Conservation (phyloP, 169 alveolate species). For the Plasmodium gonderi region DNA sequence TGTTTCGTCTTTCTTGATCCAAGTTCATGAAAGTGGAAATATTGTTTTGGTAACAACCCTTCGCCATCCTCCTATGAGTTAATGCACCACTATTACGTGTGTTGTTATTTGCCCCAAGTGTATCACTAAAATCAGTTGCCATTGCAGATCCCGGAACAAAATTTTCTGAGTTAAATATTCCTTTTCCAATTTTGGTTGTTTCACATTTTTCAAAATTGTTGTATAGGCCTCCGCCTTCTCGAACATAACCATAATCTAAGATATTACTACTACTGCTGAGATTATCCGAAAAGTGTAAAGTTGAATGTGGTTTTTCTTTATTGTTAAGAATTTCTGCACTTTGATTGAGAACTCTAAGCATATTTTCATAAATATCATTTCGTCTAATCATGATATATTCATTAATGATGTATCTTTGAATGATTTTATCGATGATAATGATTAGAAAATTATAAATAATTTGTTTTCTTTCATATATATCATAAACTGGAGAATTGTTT, state of each 20-base stretch:
- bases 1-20: neutral
- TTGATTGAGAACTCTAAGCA: neutral
- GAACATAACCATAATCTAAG: neutral
- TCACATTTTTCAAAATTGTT: too few relatives aligned
- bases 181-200: too few relatives aligned
- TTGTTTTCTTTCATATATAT: constrained; percentile 59
- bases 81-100: too few relatives aligned
- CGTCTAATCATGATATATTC: constrained; percentile 30
- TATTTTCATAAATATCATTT: constrained; percentile 38
- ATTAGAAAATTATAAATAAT: constrained; percentile 30
- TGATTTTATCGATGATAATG: constrained; percentile 34
- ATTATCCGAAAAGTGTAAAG: neutral
- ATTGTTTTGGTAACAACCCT: too few relatives aligned
- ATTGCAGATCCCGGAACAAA: too few relatives aligned
- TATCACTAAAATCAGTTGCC: too few relatives aligned
- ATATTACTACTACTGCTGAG: neutral
- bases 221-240: too few relatives aligned
- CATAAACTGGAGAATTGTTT: neutral
- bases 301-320: neutral
- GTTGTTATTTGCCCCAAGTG: too few relatives aligned
- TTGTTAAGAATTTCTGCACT: neutral
- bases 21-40: neutral
- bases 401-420: constrained; percentile 26
- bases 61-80: too few relatives aligned
- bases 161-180: too few relatives aligned